phyloP scores from a whole-genome alignment of 1,139 yeast species.

The Lodderomyces pseudojiufengensis region DNA sequence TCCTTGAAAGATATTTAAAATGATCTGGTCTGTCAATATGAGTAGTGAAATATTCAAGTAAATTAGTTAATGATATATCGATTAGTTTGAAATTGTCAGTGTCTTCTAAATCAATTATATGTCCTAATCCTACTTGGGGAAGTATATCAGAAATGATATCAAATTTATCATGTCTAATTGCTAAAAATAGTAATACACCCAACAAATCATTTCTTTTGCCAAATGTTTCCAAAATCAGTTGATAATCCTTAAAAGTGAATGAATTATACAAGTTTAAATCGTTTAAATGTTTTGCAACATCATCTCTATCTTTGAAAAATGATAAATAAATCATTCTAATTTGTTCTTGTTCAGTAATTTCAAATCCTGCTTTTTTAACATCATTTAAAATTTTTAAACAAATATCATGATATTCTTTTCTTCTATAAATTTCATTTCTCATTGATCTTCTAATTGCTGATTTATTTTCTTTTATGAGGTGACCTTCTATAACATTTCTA shows the following conservation, averaged over 20 bases:
- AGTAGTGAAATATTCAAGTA: conserved; percentile 14
- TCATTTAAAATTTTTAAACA: conserved; percentile 27
- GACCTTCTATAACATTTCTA: conserved; percentile 3
- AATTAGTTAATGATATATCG: conserved; percentile 13
- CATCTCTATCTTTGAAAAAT: conserved; percentile 29
- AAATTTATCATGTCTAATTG: conserved; percentile 22
- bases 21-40: conserved; percentile 9
- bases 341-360: conserved; percentile 30
- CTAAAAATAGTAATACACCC: conserved; percentile 21
- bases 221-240: conserved; percentile 13
- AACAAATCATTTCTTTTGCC: conserved; percentile 7
- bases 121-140: conserved; percentile 9
- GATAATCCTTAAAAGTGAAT: conserved; percentile 22
- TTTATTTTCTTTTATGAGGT: conserved; percentile 2
- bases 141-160: conserved; percentile 16
- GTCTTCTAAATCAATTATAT: conserved; percentile 4
- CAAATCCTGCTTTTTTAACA: conserved; percentile 21
- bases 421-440: conserved; percentile 6
- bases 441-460: conserved; percentile 1
- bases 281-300: conserved; percentile 11
- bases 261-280: conserved; percentile 3
- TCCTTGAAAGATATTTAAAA: conserved; percentile 6
- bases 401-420: conserved; percentile 20
- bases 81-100: conserved; percentile 5
- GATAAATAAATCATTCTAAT: conserved; percentile 25